Evolutionary conservation across 1,284 basidiomycete genomes (phyloP), one percentile per base, ranked within the genome.

Genomic region (Moesziomyces antarcticus): DNA sequence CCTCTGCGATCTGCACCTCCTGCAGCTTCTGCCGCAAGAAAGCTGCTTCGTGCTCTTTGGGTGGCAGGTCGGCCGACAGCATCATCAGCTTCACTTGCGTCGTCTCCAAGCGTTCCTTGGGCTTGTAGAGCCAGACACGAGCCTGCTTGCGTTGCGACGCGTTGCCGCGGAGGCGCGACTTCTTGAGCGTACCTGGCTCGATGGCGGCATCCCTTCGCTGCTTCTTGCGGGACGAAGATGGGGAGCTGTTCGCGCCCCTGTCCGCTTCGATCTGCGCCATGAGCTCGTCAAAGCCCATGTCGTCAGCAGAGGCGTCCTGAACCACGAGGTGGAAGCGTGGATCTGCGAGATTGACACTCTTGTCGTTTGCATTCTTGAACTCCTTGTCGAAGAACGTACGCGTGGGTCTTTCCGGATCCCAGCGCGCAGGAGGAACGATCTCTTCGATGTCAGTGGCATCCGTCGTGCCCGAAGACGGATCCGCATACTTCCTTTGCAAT

Each of bases 1-100:
- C 22, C 94, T 96, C 87, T 27, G 21, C 27, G 16, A 24, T 30
- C 10, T 51, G 43, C n/a, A 56, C 54, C 30, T 74, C 66, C 27
- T 56, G 21, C 24, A 65, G 50, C 42, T 73, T 58, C 46, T 57
- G 53, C 14, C 64, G 50, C 46, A 76, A 35, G 46, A 74, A 74
- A n/a, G 61, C 60, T 3, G 56, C 56, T 51, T 74, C 72, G 55
- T 65, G 66, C 72, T 70, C 66, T 41, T 74, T 74, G 52, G 56
- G 30, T 7, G 56, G 58, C 9, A 59, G 57, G 4, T 14, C 16
- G 3, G 43, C n/a, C 20, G 58, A 58, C 22, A 51, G 25, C 18
- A 20, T 22, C 11, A 35, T 10, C 1, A 74, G 53, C 45, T 35
- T 50, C 7, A 52, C 24, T 5, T 59, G 54, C 14, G 59, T 74